Percentiles rank a stretch among this genome's conserved stretches.
These are phyloP conservation scores for Brettanomyces sp. DNA, from an alignment of 805 yeast genomes.

Conservation along the genomic window DNA sequence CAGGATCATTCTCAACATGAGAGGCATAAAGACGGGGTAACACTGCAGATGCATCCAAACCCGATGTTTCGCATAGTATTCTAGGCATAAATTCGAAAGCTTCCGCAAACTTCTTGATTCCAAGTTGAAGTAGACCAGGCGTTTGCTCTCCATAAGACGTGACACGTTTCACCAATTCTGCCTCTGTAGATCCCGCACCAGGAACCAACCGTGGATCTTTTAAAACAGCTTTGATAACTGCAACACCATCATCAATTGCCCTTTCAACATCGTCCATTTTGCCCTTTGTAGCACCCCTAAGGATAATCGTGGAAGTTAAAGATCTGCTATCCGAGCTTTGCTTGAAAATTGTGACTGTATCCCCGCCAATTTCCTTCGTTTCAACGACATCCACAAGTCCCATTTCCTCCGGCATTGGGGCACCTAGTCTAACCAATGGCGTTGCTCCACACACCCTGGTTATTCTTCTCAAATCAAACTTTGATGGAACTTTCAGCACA, in stretches of 20 bases:
- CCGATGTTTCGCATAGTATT: conserved; percentile 88
- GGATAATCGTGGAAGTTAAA: conserved; percentile 83
- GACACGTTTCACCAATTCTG: conserved; percentile 72
- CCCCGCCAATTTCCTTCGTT: conserved; percentile 94
- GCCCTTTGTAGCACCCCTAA: conserved; percentile 95
- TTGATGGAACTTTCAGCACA: conserved; percentile 83
- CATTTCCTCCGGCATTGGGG: conserved; percentile 91
- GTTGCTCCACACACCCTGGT: conserved; percentile 97
- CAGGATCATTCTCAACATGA: conserved; percentile 46
- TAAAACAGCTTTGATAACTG: conserved; percentile 80
- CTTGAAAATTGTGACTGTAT: conserved; percentile 87
- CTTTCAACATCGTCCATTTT: conserved; percentile 91
- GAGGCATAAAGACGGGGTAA: conserved; percentile 84
- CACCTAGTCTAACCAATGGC: conserved; percentile 87
- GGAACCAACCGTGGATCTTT: conserved; percentile 76
- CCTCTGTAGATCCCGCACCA: conserved; percentile 95
- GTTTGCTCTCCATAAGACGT: conserved; percentile 86
- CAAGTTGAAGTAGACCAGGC: conserved; percentile 86
- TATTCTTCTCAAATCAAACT: conserved; percentile 87
- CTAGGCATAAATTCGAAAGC: conserved; percentile 94
- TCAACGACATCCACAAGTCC: conserved; percentile 83
- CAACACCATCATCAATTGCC: conserved; percentile 95
- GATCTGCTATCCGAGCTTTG: conserved; percentile 57
- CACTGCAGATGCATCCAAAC: conserved; percentile 84
- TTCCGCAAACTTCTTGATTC: conserved; percentile 87